These are phyloP conservation scores for Saccharomyces kudriavzevii DNA, from an alignment of 805 yeast species.

Conservation along the genomic window DNA sequence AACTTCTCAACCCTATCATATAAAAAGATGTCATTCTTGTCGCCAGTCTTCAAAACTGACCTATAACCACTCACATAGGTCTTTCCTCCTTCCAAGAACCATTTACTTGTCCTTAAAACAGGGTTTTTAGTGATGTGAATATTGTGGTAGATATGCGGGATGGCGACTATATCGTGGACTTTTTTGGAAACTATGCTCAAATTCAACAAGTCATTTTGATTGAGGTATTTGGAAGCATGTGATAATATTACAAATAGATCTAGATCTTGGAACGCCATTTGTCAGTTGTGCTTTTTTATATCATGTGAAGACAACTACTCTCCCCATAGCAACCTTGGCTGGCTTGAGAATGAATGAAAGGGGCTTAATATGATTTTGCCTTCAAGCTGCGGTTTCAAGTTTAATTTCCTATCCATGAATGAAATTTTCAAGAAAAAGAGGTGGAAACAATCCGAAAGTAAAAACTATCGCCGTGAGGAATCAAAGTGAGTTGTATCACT, in stretches of 20 bases:
- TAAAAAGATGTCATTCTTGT: conserved; percentile 33
- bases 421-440: neutral
- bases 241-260: neutral
- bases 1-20: conserved; percentile 36
- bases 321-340: neutral
- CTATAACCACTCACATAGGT: conserved; percentile 36
- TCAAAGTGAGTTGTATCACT: neutral
- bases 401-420: neutral
- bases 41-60: conserved; percentile 28
- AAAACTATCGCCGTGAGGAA: neutral
- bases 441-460: neutral
- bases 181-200: conserved; percentile 29
- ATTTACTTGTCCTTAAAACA: conserved; percentile 18
- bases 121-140: conserved; percentile 34
- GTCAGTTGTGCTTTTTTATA: neutral
- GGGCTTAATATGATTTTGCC: neutral
- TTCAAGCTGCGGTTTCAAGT: neutral
- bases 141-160: conserved; percentile 32
- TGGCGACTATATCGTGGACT: conserved; percentile 25
- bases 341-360: neutral
- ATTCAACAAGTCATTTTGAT: conserved; percentile 34
- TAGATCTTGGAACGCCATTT: neutral
- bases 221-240: conserved; percentile 22
- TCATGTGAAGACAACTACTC: neutral
- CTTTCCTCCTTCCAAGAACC: conserved; percentile 31